Evolutionary conservation across 2,329 filamentous ascomycete genomes (phyloP), one percentile per base, ranked within the genome.

Genomic region (Lasiodiplodia gonubiensis): DNA sequence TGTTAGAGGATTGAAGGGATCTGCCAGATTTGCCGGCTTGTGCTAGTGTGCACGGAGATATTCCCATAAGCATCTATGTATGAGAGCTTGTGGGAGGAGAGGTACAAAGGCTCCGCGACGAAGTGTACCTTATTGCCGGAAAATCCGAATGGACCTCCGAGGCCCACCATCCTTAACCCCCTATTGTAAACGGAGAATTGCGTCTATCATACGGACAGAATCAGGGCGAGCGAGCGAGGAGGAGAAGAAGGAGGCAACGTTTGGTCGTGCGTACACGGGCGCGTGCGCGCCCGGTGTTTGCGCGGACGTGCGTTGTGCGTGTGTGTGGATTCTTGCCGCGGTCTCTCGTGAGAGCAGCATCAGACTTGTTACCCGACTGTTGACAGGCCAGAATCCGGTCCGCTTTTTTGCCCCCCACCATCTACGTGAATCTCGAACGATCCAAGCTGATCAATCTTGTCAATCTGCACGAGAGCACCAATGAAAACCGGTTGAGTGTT

Each of bases 371-470:
- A 14, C 27, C 16, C 12, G 51, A 27, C 11, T 18, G n/a, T 46
- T 27, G 49, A 52, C 49, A 52, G 23, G 27, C 11, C 53, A 37
- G 53, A 33, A 33, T 21, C 18, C 23, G 53, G 53, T 33, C 53
- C 25, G 21, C 49, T 27, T 55, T 54, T 46, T 46, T 46, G 18
- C 18, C 42, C 42, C 42, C 42, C 37, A 11, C 61, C 61, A 53
- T 54, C 21, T 54, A 54, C 33, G 49, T 64, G 61, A 53, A 64
- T 64, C 61, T 64, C 46, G 61, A 54, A 64, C 46, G 49, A 53
- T 64, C 49, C 49, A 46, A 30, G 48, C 21, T 46, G 61, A 64
- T 64, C 57, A 61, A 49, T 48, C 57, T 52, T 11, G n/a, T 35
- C 46, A 37, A 52, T 52, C 60, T 48, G 60, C 60, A 61, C n/a